Percentiles rank a stretch among this genome's conserved stretches.
These are phyloP conservation scores for Pyrenophora seminiperda DNA, from an alignment of 2,329 filamentous ascomycete genomes.

Conservation along the genomic window DNA sequence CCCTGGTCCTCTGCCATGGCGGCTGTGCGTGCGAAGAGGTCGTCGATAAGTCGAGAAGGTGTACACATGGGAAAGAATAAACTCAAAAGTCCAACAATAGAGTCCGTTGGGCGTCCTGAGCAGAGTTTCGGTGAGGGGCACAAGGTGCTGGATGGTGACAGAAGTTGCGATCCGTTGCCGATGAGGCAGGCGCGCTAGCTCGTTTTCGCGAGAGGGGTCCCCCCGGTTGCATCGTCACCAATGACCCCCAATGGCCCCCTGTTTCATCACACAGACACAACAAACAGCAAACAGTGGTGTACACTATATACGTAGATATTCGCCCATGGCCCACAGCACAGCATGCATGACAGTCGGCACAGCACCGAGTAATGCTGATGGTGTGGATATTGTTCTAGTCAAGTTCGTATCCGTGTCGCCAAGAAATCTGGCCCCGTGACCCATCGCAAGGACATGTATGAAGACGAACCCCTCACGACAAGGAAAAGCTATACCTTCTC, in stretches of 20 bases:
- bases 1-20: slow-evolving; percentile 4
- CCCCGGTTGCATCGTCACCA: slow-evolving; percentile 15
- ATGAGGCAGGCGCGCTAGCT: slow-evolving; percentile 24
- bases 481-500: too few species aligned
- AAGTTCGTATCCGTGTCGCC: too few species aligned
- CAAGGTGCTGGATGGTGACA: slow-evolving; percentile 28
- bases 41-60: background rate
- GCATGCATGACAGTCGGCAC: too few species aligned
- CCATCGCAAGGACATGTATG: too few species aligned
- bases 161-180: slow-evolving; percentile 27
- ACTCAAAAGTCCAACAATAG: background rate
- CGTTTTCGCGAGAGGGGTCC: slow-evolving; percentile 22
- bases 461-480: too few species aligned
- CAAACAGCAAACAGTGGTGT: background rate
- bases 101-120: slow-evolving; percentile 7
- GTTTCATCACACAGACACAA: slow-evolving; percentile 4
- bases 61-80: background rate
- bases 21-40: slow-evolving; percentile 7
- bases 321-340: too few species aligned
- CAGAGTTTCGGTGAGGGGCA: slow-evolving; percentile 28
- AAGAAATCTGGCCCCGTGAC: too few species aligned
- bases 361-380: too few species aligned
- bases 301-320: background rate
- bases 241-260: slow-evolving; percentile 8
- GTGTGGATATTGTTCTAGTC: too few species aligned